Percentiles rank a stretch among this genome's conserved stretches.
Conservation (phyloP, 192 early-diverging fungal species). For the Mortierella antarctica region DNA sequence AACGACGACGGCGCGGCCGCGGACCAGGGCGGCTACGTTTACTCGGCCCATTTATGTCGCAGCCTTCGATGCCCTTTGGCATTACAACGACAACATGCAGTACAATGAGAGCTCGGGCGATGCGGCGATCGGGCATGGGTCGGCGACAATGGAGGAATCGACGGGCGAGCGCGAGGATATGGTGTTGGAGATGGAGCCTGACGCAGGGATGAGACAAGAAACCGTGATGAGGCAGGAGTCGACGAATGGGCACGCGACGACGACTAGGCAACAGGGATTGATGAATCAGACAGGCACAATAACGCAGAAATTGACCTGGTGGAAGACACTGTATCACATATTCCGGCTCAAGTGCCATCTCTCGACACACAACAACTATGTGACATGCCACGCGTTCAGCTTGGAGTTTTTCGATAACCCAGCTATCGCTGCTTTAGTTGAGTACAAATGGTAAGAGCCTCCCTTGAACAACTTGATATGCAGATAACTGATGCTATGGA, state of each 20-base stretch:
- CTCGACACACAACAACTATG: neutral
- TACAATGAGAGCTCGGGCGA: no score
- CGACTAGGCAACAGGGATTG: no score
- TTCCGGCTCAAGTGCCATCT: constrained; percentile 1
- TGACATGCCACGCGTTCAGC: constrained; percentile 10
- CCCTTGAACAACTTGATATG: no score
- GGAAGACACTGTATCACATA: neutral
- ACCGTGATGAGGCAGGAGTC: no score
- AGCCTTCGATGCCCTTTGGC: constrained; percentile 21
- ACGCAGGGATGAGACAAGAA: no score
- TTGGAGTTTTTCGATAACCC: constrained; percentile 28
- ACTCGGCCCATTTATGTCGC: constrained; percentile 4
- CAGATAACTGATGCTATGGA: no score
- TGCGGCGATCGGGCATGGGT: no score
- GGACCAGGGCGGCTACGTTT: neutral
- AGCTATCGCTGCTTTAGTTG: constrained; percentile 9
- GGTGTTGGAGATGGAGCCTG: no score
- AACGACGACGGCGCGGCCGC: neutral
- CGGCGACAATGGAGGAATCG: no score
- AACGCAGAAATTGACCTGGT: neutral
- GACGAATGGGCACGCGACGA: no score
- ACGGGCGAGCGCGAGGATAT: no score
- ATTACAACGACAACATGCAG: neutral
- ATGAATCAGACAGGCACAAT: no score
- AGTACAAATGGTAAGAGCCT: constrained; percentile 44